These are phyloP conservation scores for Taphrina wiesneri DNA, from an alignment of 1,139 yeast species.

Conservation along the genomic window DNA sequence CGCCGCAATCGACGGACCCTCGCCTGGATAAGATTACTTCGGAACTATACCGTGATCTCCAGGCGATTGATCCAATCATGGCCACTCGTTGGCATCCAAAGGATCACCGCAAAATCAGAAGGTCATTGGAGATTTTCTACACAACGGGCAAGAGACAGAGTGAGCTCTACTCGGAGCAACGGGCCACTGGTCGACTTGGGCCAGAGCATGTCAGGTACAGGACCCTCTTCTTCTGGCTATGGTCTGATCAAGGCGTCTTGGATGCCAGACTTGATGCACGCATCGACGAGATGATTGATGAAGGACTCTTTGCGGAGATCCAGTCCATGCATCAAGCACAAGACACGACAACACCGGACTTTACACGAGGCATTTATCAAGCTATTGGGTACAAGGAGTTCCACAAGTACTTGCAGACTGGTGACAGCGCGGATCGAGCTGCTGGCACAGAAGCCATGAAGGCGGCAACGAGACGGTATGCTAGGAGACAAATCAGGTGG, in stretches of 20 bases:
- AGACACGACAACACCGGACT: slow-evolving; percentile 48
- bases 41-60: slow-evolving; percentile 55
- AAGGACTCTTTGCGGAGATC: slow-evolving; percentile 68
- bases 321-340: slow-evolving; percentile 52
- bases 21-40: slow-evolving; percentile 47
- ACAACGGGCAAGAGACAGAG: slow-evolving; percentile 70
- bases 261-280: slow-evolving; percentile 68
- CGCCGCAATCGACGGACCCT: not conserved
- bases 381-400: slow-evolving; percentile 95
- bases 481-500: slow-evolving; percentile 92
- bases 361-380: slow-evolving; percentile 84
- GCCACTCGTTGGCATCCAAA: slow-evolving; percentile 88
- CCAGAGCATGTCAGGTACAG: slow-evolving; percentile 50
- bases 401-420: slow-evolving; percentile 65
- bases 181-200: slow-evolving; percentile 37
- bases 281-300: slow-evolving; percentile 80
- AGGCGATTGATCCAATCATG: slow-evolving; percentile 64
- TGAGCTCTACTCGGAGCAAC: slow-evolving; percentile 65
- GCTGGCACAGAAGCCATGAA: slow-evolving; percentile 67
- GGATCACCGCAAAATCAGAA: slow-evolving; percentile 70
- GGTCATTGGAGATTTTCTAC: slow-evolving; percentile 79
- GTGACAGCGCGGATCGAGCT: slow-evolving; percentile 38
- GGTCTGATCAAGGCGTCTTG: slow-evolving; percentile 63
- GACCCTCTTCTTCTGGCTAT: slow-evolving; percentile 80
- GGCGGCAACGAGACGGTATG: slow-evolving; percentile 78